phyloP scores from a whole-genome alignment of 352 stramenopile species.

The Aphanomyces astaci region DNA sequence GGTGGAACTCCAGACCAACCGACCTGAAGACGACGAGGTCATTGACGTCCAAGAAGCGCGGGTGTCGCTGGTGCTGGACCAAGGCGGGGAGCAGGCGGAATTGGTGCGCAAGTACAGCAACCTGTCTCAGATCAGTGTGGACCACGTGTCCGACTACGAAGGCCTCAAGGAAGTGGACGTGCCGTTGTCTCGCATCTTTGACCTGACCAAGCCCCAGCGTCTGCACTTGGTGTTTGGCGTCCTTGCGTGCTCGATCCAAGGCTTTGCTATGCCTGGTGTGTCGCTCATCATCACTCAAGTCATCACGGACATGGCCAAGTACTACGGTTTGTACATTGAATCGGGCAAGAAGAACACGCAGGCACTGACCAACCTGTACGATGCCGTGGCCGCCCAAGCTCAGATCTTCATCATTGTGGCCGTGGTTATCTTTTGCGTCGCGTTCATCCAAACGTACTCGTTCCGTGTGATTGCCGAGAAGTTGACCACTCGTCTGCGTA shows the following conservation, averaged over 20 bases:
- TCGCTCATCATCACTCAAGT: conserved; percentile 25
- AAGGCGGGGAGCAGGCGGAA: neutral
- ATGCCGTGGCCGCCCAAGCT: conserved; percentile 33
- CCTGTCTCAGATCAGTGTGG: neutral
- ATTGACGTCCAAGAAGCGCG: neutral
- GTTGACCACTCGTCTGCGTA: conserved; percentile 36
- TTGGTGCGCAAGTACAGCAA: conserved; percentile 23
- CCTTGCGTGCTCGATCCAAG: conserved; percentile 16
- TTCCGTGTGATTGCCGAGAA: conserved; percentile 50
- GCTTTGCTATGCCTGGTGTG: conserved; percentile 20
- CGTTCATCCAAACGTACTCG: conserved; percentile 32
- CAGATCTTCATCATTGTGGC: conserved; percentile 35
- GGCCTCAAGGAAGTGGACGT: neutral
- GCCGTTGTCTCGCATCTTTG: conserved; percentile 10
- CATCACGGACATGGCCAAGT: conserved; percentile 29
- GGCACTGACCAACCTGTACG: conserved; percentile 26
- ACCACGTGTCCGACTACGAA: neutral
- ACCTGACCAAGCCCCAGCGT: conserved; percentile 16
- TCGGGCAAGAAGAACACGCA: conserved; percentile 25
- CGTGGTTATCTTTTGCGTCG: conserved; percentile 27
- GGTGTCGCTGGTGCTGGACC: neutral
- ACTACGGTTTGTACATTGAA: conserved; percentile 30
- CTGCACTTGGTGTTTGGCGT: neutral
- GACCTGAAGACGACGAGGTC: neutral
- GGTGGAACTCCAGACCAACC: neutral